Evolutionary conservation across 495 filamentous ascomycete genomes (phyloP).

Genomic region (Evernia prunastri): DNA sequence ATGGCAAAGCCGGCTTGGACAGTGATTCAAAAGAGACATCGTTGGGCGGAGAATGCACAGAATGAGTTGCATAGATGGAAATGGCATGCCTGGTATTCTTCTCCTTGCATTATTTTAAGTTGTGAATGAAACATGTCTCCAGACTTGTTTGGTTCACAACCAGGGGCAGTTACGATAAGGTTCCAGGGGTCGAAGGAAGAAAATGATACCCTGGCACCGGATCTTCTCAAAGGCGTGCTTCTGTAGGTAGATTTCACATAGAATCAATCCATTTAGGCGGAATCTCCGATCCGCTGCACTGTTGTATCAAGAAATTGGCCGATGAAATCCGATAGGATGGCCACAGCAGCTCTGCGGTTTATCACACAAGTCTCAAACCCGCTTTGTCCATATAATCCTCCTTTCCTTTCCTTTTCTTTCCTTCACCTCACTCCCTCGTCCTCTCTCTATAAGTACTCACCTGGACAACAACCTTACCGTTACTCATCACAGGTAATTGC

Average conservation of each 20-base stretch:
- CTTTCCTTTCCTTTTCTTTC: too few species aligned
- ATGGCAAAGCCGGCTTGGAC: background rate
- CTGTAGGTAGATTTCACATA: slow-evolving; percentile 17
- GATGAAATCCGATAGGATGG: too few species aligned
- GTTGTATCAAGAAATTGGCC: background rate
- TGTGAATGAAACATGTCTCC: background rate
- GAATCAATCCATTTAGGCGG: background rate
- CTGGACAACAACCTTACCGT: background rate
- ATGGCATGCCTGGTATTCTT: slow-evolving; percentile 5
- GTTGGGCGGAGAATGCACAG: slow-evolving; percentile 1
- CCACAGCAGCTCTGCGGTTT: too few species aligned
- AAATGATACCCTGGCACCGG: slow-evolving; percentile 6
- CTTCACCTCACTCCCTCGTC: background rate
- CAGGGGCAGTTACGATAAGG: slow-evolving; percentile 1
- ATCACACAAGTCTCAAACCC: background rate
- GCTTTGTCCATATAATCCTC: background rate
- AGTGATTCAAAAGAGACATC: background rate
- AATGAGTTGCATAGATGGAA: background rate
- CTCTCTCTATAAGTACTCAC: background rate
- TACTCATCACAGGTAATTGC: background rate
- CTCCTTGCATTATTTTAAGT: slow-evolving; percentile 8
- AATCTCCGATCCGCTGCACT: background rate
- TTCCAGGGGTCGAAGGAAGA: background rate
- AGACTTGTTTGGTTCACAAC: background rate
- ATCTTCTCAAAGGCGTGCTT: background rate